These are phyloP conservation scores for Aspergillus aculeatinus DNA, from an alignment of 2,329 filamentous ascomycete species.

Conservation along the genomic window DNA sequence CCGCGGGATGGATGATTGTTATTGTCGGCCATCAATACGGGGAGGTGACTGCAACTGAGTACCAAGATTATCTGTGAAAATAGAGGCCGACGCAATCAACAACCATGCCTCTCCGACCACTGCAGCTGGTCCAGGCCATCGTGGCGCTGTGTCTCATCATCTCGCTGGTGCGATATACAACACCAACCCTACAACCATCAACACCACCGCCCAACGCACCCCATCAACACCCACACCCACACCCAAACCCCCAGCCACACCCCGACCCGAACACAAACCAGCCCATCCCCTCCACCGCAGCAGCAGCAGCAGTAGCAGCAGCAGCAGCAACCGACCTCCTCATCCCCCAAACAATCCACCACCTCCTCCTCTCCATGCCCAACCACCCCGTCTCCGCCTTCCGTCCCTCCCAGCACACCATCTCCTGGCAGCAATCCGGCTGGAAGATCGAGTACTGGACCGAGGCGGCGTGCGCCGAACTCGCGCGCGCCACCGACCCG, in stretches of 20 bases:
- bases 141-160: background rate
- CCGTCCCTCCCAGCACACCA: background rate
- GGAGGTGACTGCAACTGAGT: background rate
- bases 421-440: slow-evolving; percentile 9
- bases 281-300: no score
- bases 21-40: no score
- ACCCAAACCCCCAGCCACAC: background rate
- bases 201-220: no score
- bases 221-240: no score
- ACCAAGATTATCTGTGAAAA: background rate
- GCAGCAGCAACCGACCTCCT: background rate
- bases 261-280: background rate
- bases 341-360: slow-evolving; percentile 3
- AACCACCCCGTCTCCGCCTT: background rate
- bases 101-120: background rate
- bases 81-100: no score
- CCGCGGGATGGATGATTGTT: no score
- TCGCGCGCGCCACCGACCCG: background rate
- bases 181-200: background rate
- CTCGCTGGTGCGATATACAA: background rate
- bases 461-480: slow-evolving; percentile 1
- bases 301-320: no score
- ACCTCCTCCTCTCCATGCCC: slow-evolving; percentile 5
- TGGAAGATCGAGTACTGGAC: slow-evolving; percentile 11
- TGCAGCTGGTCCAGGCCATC: background rate